phyloP scores from a whole-genome alignment of 2,329 filamentous ascomycete species.

The Phyllosticta ampelicida region DNA sequence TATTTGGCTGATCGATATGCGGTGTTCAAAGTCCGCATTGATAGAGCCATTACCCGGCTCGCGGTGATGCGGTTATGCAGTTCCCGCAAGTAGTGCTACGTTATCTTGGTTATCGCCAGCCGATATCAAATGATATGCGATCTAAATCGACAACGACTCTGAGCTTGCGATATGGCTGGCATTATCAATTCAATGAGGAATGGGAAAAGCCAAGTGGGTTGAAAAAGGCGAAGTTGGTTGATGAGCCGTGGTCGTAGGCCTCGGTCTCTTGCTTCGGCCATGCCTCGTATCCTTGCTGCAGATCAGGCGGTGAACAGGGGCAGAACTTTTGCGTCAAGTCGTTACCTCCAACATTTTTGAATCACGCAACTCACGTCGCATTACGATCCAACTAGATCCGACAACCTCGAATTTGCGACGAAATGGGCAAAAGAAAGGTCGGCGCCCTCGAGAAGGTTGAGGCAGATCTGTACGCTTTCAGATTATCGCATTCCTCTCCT shows the following conservation, averaged over 20 bases:
- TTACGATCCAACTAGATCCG: neutral
- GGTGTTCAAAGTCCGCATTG: too few relatives aligned
- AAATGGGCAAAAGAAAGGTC: slow-evolving; percentile 78
- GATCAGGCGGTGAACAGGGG: neutral
- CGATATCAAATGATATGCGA: too few relatives aligned
- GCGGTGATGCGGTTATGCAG: too few relatives aligned
- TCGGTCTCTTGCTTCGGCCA: neutral
- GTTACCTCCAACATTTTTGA: neutral
- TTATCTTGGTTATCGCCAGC: too few relatives aligned
- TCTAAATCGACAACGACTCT: too few relatives aligned
- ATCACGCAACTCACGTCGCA: neutral
- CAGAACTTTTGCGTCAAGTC: neutral
- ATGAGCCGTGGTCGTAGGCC: neutral
- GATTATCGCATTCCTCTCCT: neutral
- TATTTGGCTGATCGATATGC: too few relatives aligned
- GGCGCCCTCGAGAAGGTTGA: slow-evolving; percentile 92
- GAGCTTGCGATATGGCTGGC: too few relatives aligned
- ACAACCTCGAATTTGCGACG: neutral
- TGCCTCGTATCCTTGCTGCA: neutral
- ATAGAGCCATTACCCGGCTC: too few relatives aligned
- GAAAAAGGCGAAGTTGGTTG: neutral
- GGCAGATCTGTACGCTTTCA: slow-evolving; percentile 58
- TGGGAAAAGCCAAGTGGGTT: neutral
- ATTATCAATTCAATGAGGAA: too few relatives aligned
- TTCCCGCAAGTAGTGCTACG: too few relatives aligned